Conservation (phyloP, 345 rosid species). For the Boechera retrofracta region DNA sequence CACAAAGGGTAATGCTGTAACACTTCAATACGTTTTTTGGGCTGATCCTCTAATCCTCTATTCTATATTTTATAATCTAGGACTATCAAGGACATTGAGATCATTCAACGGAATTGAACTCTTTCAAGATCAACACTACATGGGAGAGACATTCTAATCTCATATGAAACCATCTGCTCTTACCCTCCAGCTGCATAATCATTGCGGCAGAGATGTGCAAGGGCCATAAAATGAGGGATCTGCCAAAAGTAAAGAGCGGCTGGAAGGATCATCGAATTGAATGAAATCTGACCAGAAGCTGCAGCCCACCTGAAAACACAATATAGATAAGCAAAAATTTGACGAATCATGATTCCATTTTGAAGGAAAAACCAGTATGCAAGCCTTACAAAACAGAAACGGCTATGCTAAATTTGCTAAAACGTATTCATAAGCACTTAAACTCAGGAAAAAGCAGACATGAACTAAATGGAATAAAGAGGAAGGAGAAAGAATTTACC, state of each 20-base stretch:
- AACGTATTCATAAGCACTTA: not conserved
- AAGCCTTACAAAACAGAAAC: not conserved
- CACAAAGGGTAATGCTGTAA: not conserved
- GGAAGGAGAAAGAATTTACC: conserved; percentile 57
- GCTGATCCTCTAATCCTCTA: too few species aligned
- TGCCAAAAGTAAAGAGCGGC: conserved; percentile 99
- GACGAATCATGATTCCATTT: not conserved
- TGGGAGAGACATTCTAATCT: conserved; percentile 24
- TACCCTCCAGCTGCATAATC: conserved; percentile 99
- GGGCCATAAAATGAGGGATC: conserved; percentile 99
- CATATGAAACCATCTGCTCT: conserved; percentile 35
- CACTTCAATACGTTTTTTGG: not conserved
- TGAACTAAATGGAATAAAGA: conserved; percentile 22
- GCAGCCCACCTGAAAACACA: conserved; percentile 79
- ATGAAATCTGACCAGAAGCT: conserved; percentile 77
- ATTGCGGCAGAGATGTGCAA: conserved; percentile 78
- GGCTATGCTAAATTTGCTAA: not conserved
- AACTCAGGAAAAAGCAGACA: not conserved
- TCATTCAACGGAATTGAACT: not conserved
- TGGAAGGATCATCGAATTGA: conserved; percentile 78
- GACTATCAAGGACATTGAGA: not conserved
- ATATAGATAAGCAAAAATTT: conserved; percentile 24
- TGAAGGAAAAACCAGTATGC: not conserved
- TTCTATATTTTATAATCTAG: not conserved
- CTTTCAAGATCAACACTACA: conserved; percentile 6